Percentiles rank a stretch among this genome's conserved stretches.
These are phyloP conservation scores for Camelina hispida DNA, from an alignment of 345 rosid genomes.

Conservation along the genomic window DNA sequence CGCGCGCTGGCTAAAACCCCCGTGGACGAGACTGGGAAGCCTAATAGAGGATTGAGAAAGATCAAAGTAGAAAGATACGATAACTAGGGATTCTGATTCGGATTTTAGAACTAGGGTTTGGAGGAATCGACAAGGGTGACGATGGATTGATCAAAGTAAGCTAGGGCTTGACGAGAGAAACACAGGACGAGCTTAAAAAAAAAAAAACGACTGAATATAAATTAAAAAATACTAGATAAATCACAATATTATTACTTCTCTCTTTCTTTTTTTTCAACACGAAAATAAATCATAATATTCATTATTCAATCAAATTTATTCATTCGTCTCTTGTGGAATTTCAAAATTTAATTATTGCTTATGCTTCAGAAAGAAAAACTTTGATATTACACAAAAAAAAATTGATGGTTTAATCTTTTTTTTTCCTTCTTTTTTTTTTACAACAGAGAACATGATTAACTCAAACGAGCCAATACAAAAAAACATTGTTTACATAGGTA, in stretches of 20 bases:
- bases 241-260: background rate
- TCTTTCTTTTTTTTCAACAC: no score
- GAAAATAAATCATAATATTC: no score
- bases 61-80: background rate
- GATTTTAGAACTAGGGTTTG: slow-evolving; percentile 29
- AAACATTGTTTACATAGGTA: no score
- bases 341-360: background rate
- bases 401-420: no score
- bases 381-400: no score
- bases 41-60: slow-evolving; percentile 13
- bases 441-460: no score
- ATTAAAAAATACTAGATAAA: background rate
- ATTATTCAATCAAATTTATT: no score
- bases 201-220: background rate
- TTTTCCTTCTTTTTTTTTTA: no score
- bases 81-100: slow-evolving; percentile 3
- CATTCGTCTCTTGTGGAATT: background rate
- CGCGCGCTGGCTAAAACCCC: slow-evolving; percentile 14
- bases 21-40: slow-evolving; percentile 3
- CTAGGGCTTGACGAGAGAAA: slow-evolving; percentile 30
- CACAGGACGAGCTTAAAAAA: slow-evolving; percentile 15
- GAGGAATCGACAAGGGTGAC: slow-evolving; percentile 29
- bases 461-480: no score
- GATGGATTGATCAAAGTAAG: slow-evolving; percentile 27
- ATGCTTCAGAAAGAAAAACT: no score